Evolutionary conservation across 331 rosid genomes (phyloP), one percentile per base, ranked within the genome.

Genomic region (Dryas integrifolia): DNA sequence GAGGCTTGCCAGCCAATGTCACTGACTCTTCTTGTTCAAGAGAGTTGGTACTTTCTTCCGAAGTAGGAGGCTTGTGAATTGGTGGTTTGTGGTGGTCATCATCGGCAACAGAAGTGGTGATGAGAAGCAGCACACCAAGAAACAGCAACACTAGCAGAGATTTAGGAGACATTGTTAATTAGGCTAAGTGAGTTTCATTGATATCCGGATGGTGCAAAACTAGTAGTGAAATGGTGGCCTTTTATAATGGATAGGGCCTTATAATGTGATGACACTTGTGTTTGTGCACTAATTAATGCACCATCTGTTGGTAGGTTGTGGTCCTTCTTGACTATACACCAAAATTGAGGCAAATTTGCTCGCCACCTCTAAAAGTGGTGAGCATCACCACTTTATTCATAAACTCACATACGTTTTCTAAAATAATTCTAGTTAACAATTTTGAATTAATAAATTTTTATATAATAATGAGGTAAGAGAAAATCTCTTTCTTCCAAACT

Each of bases 41-140:
- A 21, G 24, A 21, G 24, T 21, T 21, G 24, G 24, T 21, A 21
- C 24, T 21, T 21, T 11, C 65, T 59, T 59, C 65, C 46, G 1
- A 18, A 9, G 72, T 1, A 3, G 59, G 59, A 5, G 58, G 67
- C 11, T 16, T 35, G 9, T 38, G 46, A 38, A 35, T 30, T 43
- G 53, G 74, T 12, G 75, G 67, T 5, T 70, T 70, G 38, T 26
- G 59, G 12, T 60, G 30, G 41, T 77, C 58, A 6, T 58, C 64
- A 39, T 58, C 64, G 21, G 70, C 82, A 7, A 72, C 35, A 21
- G 73, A 59, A 35, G 45, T 10, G 40, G 74, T 65, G 44, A 35
- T 53, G 49, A 69, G 40, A 69, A 52, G 73, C 47, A 69, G 59
- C 73, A 16, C 6, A 38, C 50, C 40, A 6, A 69, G 40, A 3